phyloP scores from a whole-genome alignment of 495 filamentous ascomycete genomes.

The Aspergillus indologenus region DNA sequence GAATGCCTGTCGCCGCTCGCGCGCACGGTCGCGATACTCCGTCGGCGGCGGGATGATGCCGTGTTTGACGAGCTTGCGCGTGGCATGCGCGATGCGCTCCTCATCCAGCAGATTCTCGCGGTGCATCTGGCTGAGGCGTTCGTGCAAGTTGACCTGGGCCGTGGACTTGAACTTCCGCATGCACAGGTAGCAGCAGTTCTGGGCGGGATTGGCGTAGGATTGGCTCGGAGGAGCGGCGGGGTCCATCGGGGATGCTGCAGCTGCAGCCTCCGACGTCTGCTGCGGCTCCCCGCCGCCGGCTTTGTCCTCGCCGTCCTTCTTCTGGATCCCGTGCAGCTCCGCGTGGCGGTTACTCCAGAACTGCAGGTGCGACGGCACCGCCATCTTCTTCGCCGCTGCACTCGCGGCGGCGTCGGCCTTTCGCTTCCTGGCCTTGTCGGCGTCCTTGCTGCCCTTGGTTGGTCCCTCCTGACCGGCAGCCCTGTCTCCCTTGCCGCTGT shows the following conservation, averaged over 20 bases:
- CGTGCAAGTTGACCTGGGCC: slow-evolving; percentile 70
- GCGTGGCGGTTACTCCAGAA: slow-evolving; percentile 87
- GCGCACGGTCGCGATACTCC: slow-evolving; percentile 79
- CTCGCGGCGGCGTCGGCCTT: slow-evolving; percentile 53
- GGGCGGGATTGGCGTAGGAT: slow-evolving; percentile 68
- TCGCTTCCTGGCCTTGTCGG: slow-evolving; percentile 68
- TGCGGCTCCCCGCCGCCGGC: slow-evolving; percentile 11
- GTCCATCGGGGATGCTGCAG: slow-evolving; percentile 12
- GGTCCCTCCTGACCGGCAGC: slow-evolving; percentile 39
- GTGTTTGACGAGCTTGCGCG: slow-evolving; percentile 55
- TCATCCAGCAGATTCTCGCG: slow-evolving; percentile 64
- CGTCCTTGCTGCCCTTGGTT: slow-evolving; percentile 41
- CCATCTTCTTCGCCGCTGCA: slow-evolving; percentile 46
- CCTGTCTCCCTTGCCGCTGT: slow-evolving; percentile 32
- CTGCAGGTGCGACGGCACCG: slow-evolving; percentile 67
- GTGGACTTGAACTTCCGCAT: slow-evolving; percentile 67
- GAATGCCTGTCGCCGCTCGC: slow-evolving; percentile 73
- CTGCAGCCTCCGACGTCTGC: slow-evolving; percentile 12
- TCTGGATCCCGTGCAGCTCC: slow-evolving; percentile 66
- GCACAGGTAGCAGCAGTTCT: slow-evolving; percentile 76
- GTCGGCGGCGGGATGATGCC: slow-evolving; percentile 31
- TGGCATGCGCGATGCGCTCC: slow-evolving; percentile 55
- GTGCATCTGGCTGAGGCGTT: slow-evolving; percentile 73
- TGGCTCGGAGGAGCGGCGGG: slow-evolving; percentile 35
- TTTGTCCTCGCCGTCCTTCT: slow-evolving; percentile 33